These are phyloP conservation scores for Centella asiatica DNA, from an alignment of 129 eudicot species.

Conservation along the genomic window DNA sequence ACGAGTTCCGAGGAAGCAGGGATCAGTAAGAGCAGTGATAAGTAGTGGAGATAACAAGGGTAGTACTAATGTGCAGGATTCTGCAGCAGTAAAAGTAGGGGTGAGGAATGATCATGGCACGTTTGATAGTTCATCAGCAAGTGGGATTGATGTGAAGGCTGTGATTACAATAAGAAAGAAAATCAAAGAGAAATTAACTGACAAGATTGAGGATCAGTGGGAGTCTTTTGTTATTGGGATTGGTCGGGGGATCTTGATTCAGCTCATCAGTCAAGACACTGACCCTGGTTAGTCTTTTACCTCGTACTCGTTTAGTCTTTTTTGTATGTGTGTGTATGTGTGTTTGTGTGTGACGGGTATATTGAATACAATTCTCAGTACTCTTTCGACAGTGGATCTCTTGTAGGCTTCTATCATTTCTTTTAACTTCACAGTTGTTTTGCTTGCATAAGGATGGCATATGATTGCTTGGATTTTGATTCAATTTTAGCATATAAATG, in stretches of 20 bases:
- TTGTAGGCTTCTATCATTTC: too few relatives aligned
- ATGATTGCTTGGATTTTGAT: too few relatives aligned
- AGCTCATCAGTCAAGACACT: conserved; percentile 58
- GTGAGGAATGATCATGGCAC: conserved; percentile 11
- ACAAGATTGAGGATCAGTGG: conserved; percentile 69
- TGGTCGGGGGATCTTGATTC: conserved; percentile 61
- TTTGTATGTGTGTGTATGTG: neutral
- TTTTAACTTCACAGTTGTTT: too few relatives aligned
- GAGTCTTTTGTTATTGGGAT: conserved; percentile 48
- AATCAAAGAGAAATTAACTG: conserved; percentile 48
- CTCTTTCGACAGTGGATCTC: too few relatives aligned
- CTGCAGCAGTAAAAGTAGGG: conserved; percentile 2
- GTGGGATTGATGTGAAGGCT: conserved; percentile 42
- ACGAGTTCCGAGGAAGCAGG: neutral
- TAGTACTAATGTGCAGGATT: conserved; percentile 14
- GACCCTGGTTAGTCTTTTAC: conserved; percentile 43
- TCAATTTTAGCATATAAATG: too few relatives aligned
- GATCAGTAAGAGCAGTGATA: conserved; percentile 38
- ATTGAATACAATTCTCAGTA: too few relatives aligned
- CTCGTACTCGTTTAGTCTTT: neutral
- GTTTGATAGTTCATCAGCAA: conserved; percentile 3
- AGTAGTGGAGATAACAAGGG: conserved; percentile 48
- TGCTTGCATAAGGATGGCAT: too few relatives aligned
- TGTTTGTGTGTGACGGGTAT: too few relatives aligned
- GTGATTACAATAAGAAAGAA: conserved; percentile 60